Evolutionary conservation across 495 filamentous ascomycete species (phyloP).

Genomic region (Neurospora sp.): DNA sequence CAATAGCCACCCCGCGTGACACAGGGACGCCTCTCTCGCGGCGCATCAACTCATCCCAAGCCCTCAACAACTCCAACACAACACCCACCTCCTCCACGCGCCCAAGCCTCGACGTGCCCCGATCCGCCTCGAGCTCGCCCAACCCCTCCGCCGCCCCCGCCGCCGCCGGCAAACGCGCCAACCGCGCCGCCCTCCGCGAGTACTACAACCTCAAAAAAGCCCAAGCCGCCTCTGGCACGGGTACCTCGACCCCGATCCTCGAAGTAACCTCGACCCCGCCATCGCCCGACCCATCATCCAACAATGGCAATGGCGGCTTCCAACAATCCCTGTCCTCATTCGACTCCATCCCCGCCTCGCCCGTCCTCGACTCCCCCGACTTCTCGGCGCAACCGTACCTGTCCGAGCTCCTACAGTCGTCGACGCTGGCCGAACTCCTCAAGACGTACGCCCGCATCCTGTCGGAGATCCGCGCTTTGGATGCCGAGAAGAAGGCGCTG

Average conservation of each 20-base stretch:
- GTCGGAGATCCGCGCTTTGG: conserved; percentile 73
- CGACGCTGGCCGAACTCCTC: conserved; percentile 55
- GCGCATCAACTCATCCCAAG: conserved; percentile 28
- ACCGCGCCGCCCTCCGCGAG: conserved; percentile 75
- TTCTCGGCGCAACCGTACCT: conserved; percentile 54
- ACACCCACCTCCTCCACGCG: conserved; percentile 62
- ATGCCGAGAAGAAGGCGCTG: conserved; percentile 90
- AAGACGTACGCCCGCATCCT: conserved; percentile 54
- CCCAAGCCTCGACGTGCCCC: conserved; percentile 59
- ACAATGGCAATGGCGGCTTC: conserved; percentile 17
- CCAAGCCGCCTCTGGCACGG: conserved; percentile 1
- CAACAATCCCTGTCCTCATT: conserved; percentile 16
- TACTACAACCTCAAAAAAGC: conserved; percentile 77
- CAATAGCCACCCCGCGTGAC: conserved; percentile 61
- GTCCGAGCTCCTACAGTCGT: conserved; percentile 49
- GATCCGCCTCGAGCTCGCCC: conserved; percentile 41
- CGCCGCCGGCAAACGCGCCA: conserved; percentile 30
- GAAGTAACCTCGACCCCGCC: conserved; percentile 25
- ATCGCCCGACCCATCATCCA: conserved; percentile 14
- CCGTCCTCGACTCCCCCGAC: conserved; percentile 42
- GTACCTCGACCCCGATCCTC: conserved; percentile 23
- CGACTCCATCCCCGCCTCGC: conserved; percentile 29
- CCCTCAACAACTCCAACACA: conserved; percentile 20
- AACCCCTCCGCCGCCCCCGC: conserved; percentile 40
- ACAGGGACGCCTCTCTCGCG: conserved; percentile 25